These are phyloP conservation scores for Zygoascus hellenicus DNA, from an alignment of 1,139 yeast species.

Conservation along the genomic window DNA sequence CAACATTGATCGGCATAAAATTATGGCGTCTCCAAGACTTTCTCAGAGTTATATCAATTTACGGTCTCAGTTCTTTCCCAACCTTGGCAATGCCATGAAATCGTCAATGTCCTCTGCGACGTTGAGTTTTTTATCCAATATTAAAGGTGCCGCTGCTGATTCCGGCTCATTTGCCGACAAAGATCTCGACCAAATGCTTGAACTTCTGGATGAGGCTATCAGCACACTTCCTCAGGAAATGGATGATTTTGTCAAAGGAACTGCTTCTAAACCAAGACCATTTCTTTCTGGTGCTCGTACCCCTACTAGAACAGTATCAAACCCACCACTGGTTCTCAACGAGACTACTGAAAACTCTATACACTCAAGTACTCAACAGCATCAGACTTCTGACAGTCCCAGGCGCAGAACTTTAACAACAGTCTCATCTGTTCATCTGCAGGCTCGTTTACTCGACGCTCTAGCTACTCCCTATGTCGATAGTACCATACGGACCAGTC, in stretches of 20 bases:
- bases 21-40: constrained; percentile 3
- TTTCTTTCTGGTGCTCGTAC: not conserved
- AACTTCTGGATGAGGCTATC: constrained; percentile 8
- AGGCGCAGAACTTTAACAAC: constrained; percentile 22
- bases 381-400: not conserved
- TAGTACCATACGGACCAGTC: constrained; percentile 8
- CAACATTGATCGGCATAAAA: constrained; percentile 1
- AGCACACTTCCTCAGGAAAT: constrained; percentile 2
- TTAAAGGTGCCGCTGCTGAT: constrained; percentile 13
- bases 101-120: constrained; percentile 28
- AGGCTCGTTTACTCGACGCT: constrained; percentile 31
- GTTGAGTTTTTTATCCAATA: constrained; percentile 24
- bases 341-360: constrained; percentile 6
- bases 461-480: constrained; percentile 30
- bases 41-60: constrained; percentile 4
- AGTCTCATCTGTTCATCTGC: constrained; percentile 26
- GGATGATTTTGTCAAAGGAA: not conserved
- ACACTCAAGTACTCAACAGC: not conserved
- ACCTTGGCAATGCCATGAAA: constrained; percentile 14
- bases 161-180: constrained; percentile 1
- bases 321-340: constrained; percentile 27
- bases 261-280: not conserved
- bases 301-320: constrained; percentile 36
- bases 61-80: constrained; percentile 5
- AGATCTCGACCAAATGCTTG: constrained; percentile 10